Base-by-base conservation (phyloP, 2,329 filamentous ascomycete genomes). In the Calonectria pseudoreteaudii region DNA sequence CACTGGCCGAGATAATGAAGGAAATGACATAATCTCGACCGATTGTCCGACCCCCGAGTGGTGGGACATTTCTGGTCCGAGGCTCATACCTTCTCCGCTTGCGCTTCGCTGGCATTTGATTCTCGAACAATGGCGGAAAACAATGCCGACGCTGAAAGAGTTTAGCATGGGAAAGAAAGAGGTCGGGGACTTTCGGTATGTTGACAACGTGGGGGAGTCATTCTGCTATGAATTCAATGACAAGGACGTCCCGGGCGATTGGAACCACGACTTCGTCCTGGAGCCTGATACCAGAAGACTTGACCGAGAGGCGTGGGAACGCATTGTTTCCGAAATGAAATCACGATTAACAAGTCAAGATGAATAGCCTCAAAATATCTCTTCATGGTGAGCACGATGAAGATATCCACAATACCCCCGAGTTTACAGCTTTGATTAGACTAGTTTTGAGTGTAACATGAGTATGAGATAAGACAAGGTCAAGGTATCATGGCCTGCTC, bases 191-290 rank as follows among this genome's bases (percentile, higher is more conserved):
- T 66, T 66, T 20, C 34, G 41, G 31, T 66, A 66, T 36, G 30
- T 66, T 5, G 62, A 66, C 62, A 66, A 66, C 23, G 41, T 66
- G 2, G 62, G 44, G 1, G 62, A 66, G 14, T 50, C 30, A 23
- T 66, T 50, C 18, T 66, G 62, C 62, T 36, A 66, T 18, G 62
- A 66, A 23, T 49, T 49, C 20, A 10, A 66, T 11, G 62, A 66
- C 8, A 16, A 50, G 6, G 41, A 66, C 1, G 20, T 20, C 18
- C 56, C 56, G 13, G 41, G 44, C 4, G 20, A 30, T 16, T 66
- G 41, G 41, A 50, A 66, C 4, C 30, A 49, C 30, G 3, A 66
- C 13, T 66, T 66, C 13, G 13, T 50, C 26, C n/a, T 66, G 44
- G 62, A 66, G 28, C 30, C 62, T 28, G 44, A 20, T 34, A 66